Base-by-base conservation (phyloP, 1,284 basidiomycete genomes). In the Pulchroboletus neoregius region DNA sequence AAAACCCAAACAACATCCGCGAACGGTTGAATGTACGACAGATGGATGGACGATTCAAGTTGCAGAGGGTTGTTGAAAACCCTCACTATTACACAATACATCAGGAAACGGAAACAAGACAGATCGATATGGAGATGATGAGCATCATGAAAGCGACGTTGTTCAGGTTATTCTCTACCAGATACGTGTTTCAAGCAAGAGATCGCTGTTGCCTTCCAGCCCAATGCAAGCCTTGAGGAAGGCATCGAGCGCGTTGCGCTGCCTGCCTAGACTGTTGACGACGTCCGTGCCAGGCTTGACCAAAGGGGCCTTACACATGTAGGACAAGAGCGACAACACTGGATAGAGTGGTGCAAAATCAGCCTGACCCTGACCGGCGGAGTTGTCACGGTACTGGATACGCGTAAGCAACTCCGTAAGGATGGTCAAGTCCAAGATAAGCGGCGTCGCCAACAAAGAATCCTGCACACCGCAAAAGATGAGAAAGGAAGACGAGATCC, bases 251-350 rank as follows among this genome's bases (percentile, higher is more conserved):
- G 91, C 95, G 53, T 91, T n/a, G 63, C 94, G 84, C 78, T 99
- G 95, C 67, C 94, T 82, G 72, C 86, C 88, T 58, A 98, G 80
- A 61, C 86, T 89, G 83, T 99, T 98, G 71, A 98, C 88, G 56
- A 97, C 93, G 60, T 93, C 91, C 37, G 87, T 87, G 53, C 83
- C 94, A 54, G 92, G 94, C 80, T 98, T 98, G 73, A 96, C 94
- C 58, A 97, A 80, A 22, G 95, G 94, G 0, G 95, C 94, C 79
- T 97, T 95, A 72, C 95, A 86, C 92, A 95, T 95, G 78, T 94
- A 96, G 44, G 85, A 89, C 46, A 96, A 76, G 52, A n/a, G n/a
- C n/a, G n/a, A n/a, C n/a, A n/a, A n/a, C n/a, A n/a, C 88, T 8
- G 86, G 79, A 77, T 96, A 91, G 26, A 96, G 73, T 0, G 87